Base-by-base conservation (phyloP, 805 yeast genomes). In the Starmera quercuum region DNA sequence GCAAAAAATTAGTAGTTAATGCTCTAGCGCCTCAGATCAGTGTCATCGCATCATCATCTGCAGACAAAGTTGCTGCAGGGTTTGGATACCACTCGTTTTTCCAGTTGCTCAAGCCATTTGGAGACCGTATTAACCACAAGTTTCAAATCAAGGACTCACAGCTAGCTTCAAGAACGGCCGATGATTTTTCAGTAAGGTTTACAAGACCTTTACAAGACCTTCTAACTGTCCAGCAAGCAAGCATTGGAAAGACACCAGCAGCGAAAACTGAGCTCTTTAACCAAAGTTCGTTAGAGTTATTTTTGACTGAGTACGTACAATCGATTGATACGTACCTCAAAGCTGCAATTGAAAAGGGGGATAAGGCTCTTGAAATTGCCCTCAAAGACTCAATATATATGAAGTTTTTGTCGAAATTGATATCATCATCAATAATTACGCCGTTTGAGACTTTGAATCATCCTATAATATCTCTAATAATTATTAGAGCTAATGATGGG, bases 381-480 rank as follows among this genome's bases (percentile, higher is more conserved):
- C 46, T 71, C 26, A 65, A 63, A 33, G 64, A 64, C 34, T 64
- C 73, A 4, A 57, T 78, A 8, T 84, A 79, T 50, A 59, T 73
- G 40, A 71, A 69, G 33, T 66, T 76, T 41, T 66, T 82, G 43
- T 66, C 77, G 20, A 70, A 75, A 42, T 49, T 82, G 27, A 61
- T 82, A 7, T 68, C 85, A 4, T 66, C 81, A 10, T 68, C 73
- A 11, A 67, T 68, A 7, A 58, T 83, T 7, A 75, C 84, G 2
- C 78, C 90, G 2, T 85, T 83, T 51, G 97, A 90, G 54, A 78
- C 86, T 5, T 78, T 87, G 54, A 78, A 83, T 44, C 96, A 88
- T 51, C 97, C 97, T 0, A 72, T 86, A 2, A 70, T 84, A 3
- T 82, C 87, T 27, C 52, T 90, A 11, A 66, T 86, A 32, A 78